Percentiles rank a stretch among this genome's conserved stretches.
phyloP scores from a whole-genome alignment of 208 protist genomes.

The Crithidia brevicula region DNA sequence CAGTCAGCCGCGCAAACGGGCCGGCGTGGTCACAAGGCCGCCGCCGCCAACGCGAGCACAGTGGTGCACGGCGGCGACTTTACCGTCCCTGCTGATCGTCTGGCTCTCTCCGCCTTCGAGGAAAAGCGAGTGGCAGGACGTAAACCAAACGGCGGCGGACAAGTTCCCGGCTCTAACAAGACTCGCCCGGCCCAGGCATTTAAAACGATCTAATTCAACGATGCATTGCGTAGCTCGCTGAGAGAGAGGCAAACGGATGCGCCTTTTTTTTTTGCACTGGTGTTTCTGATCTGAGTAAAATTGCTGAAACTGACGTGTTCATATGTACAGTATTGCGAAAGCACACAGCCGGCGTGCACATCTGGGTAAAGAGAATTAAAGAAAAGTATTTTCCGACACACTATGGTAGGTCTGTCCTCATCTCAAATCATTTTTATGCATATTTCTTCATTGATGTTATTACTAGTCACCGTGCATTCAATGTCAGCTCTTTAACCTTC shows the following conservation, averaged over 20 bases:
- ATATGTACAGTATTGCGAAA: too few species aligned
- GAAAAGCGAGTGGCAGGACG: conserved; percentile 17
- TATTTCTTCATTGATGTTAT: neutral
- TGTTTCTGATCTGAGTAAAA: too few species aligned
- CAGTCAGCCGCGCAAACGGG: neutral
- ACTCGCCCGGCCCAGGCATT: neutral
- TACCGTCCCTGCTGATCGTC: conserved; percentile 40
- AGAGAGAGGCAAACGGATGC: too few species aligned
- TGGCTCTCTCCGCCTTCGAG: conserved; percentile 28
- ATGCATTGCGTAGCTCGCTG: too few species aligned
- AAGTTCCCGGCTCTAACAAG: neutral
- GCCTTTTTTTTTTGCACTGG: neutral
- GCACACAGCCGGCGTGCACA: too few species aligned
- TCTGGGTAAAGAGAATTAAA: too few species aligned
- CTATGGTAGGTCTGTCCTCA: too few species aligned
- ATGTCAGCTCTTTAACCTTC: too few species aligned
- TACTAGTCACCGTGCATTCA: neutral
- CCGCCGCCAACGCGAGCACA: conserved; percentile 7
- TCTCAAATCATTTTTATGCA: neutral
- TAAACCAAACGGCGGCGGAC: conserved; percentile 15
- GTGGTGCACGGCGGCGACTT: conserved; percentile 66
- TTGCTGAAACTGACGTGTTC: too few species aligned
- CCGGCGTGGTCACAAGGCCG: conserved; percentile 14
- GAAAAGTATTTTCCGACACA: too few species aligned
- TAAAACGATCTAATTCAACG: conserved; percentile 5